A percentile compares a stretch with the other conserved stretches of the same genome.
Conservation (phyloP, 2,329 filamentous ascomycete species). For the Cytospora piceae region DNA sequence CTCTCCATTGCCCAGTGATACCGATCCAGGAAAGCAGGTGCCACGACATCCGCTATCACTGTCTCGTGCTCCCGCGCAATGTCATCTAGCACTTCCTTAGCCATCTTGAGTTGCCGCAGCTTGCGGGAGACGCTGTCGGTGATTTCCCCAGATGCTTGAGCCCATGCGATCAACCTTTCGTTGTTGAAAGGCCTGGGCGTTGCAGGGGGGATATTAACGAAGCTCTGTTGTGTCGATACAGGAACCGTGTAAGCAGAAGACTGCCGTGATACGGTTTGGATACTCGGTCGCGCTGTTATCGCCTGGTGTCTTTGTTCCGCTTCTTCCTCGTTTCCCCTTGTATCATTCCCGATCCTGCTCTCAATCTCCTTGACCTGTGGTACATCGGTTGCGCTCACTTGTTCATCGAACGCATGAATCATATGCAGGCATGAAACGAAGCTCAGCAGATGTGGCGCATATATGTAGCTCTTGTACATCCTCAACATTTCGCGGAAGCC, state of each 20-base stretch:
- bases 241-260: conserved; percentile 3
- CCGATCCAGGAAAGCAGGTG: conserved; percentile 19
- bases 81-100: conserved; percentile 32
- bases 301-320: background rate
- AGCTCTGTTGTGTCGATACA: conserved; percentile 18
- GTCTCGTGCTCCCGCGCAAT: conserved; percentile 28
- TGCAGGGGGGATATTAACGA: conserved; percentile 1
- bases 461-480: conserved; percentile 31
- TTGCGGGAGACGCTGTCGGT: conserved; percentile 35
- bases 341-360: conserved; percentile 28
- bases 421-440: conserved; percentile 33
- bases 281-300: background rate
- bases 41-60: conserved; percentile 15
- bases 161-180: conserved; percentile 31
- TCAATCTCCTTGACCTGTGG: conserved; percentile 31
- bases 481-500: conserved; percentile 34
- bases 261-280: conserved; percentile 8
- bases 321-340: background rate
- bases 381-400: conserved; percentile 31
- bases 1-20: conserved; percentile 31
- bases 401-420: conserved; percentile 34
- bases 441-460: conserved; percentile 33
- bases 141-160: conserved; percentile 33
- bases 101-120: conserved; percentile 34
- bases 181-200: conserved; percentile 15